phyloP scores from a whole-genome alignment of 2,329 filamentous ascomycete species.

The Chalara sp. region DNA sequence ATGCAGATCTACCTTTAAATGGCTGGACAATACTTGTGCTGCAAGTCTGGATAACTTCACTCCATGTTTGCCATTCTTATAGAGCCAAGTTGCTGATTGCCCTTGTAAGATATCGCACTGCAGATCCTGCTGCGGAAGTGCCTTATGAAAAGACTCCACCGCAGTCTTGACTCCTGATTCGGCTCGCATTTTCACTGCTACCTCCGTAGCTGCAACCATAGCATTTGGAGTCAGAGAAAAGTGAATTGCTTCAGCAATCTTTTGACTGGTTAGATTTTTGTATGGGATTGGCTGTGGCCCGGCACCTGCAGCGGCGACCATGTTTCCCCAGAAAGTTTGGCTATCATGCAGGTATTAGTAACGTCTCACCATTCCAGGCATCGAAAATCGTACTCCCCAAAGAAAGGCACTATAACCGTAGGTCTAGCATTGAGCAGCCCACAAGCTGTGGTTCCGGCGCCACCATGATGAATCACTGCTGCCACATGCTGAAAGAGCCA shows the following conservation, averaged over 20 bases:
- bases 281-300: conserved; percentile 33
- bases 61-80: conserved; percentile 23
- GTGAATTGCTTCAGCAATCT: conserved; percentile 30
- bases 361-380: not conserved
- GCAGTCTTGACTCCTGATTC: conserved; percentile 34
- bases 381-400: conserved; percentile 17
- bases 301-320: conserved; percentile 35
- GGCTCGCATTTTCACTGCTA: conserved; percentile 28
- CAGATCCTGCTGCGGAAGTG: conserved; percentile 28
- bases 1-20: conserved; percentile 43
- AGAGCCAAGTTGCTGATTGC: conserved; percentile 42
- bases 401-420: conserved; percentile 34
- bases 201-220: conserved; percentile 24
- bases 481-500: conserved; percentile 28
- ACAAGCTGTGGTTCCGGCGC: conserved; percentile 24
- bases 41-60: conserved; percentile 43
- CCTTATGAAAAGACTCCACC: conserved; percentile 33
- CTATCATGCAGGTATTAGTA: not conserved
- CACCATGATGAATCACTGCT: conserved; percentile 26
- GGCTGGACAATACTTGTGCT: conserved; percentile 44
- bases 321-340: conserved; percentile 39
- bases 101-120: conserved; percentile 32
- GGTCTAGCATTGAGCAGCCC: conserved; percentile 29
- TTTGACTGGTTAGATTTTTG: conserved; percentile 28
- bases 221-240: conserved; percentile 29